Evolutionary conservation across 345 rosid species (phyloP), one percentile per base, ranked within the genome.

Genomic region (Populus simonii): DNA sequence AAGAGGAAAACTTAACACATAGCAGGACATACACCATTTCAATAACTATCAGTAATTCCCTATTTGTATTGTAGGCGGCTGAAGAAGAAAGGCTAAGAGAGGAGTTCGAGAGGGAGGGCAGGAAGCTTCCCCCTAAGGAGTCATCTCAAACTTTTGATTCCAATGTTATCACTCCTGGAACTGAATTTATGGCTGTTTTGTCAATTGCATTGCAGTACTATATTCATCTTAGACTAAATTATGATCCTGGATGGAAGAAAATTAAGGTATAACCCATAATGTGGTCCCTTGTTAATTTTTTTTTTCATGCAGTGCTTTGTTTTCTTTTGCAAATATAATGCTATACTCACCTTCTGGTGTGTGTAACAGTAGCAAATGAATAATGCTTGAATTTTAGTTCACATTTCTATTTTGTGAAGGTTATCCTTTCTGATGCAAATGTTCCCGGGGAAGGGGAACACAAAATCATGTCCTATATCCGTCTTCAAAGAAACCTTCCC

Each of bases 401-500:
- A 51, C 75, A 57, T 73, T 80, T 73, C 18, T 69, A 4, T 66
- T 67, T 86, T 78, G 47, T 91, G 81, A 86, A 96, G 99, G 98
- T 96, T 77, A 89, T 96, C 53, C 95, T 94, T 62, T 96, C 98
- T 25, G 98, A 96, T 91, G 97, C 98, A 71, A 96, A 94, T 89
- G 97, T 92, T 86, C 99, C 99, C 62, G 98, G 99, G 68, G 98
- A 96, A 86, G 99, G 99, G 79, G 99, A 96, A 80, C 99, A 94
- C 85, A 94, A 96, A 85, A 83, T 94, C 78, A 92, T 96, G 91
- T 94, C 97, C 3, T 96, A 89, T 75, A 84, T 96, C 38, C 95
- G 97, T 80, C 93, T 90, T 62, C 98, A 94, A 85, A 91, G 94
- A 82, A 92, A 91, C 79, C 94, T 90, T 86, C 90, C 95, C 79